Base-by-base conservation (phyloP, 2,329 filamentous ascomycete genomes). In the Nothophoma quercina region DNA sequence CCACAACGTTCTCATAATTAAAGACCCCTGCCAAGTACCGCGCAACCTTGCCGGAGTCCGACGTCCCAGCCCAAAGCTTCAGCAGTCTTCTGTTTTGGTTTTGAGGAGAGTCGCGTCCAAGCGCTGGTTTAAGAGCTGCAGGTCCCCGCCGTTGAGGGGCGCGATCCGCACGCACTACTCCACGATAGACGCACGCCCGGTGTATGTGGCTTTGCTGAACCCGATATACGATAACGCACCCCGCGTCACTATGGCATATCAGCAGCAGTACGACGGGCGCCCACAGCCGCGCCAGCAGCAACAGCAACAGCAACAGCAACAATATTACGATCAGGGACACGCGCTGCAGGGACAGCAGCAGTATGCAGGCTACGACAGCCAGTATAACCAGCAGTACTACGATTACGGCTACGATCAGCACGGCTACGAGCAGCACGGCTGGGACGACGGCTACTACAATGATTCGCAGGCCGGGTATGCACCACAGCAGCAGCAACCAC, bases 201-300 rank as follows among this genome's bases (percentile, higher is more conserved):
- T 55, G 50, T 50, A 30, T 26, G 50, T 40, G 48, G 45, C 45
- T 56, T 56, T 44, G 51, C 58, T 56, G 48, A 29, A 42, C 30
- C 55, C 58, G 53, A 58, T 56, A 59, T 52, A 58, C 54, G 55
- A 49, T 51, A 48, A 46, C 53, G 46, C 29, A 7, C 51, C 47
- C 47, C 43, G 49, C 47, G 42, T 53, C 62, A 55, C 52, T 51
- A 77, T 77, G 75, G 75, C 75, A 19, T 75, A 77, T 62, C 73
- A 75, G 56, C 71, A 75, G 57, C 70, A 70, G 43, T 63, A 73
- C 58, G 63, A 67, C 48, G 58, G 65, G 23, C 73, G 73, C 54
- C 60, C 69, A 41, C 72, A 70, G 50, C 63, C 67, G 50, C 72
- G 65, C 46, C 65, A 64, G 43, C 67, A 69, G 38, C 70, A 70